Conservation (phyloP, 2,329 filamentous ascomycete species). For the Exophiala sp. region DNA sequence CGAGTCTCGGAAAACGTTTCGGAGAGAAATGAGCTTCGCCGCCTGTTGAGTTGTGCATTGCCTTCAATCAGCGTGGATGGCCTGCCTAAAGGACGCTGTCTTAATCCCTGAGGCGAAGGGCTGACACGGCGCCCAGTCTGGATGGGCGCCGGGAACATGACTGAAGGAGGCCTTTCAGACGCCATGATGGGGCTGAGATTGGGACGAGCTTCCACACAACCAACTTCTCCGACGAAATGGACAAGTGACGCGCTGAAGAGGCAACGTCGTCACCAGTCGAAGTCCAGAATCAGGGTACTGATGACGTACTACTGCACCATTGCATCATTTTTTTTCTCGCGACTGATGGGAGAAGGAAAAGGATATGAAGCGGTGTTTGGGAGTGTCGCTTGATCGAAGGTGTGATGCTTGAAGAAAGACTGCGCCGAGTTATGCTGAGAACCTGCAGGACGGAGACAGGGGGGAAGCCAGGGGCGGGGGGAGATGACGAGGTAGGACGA, state of each 20-base stretch:
- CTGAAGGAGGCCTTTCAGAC: constrained; percentile 13
- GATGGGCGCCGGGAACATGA: constrained; percentile 5
- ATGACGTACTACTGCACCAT: neutral
- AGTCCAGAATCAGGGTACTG: too few species aligned
- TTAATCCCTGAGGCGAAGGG: constrained; percentile 30
- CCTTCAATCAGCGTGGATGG: constrained; percentile 37
- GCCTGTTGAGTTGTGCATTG: constrained; percentile 36
- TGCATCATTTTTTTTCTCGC: too few species aligned
- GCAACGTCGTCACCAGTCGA: neutral
- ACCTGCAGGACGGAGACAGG: too few species aligned
- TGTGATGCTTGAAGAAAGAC: too few species aligned
- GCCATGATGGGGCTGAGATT: constrained; percentile 10
- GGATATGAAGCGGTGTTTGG: too few species aligned
- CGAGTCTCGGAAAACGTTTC: constrained; percentile 66
- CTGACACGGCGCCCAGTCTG: constrained; percentile 20
- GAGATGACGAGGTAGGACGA: too few species aligned
- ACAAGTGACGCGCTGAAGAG: neutral
- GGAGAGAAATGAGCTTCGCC: constrained; percentile 72
- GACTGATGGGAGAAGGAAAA: too few species aligned
- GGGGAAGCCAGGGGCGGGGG: too few species aligned
- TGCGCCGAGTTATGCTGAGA: too few species aligned
- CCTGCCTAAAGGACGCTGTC: constrained; percentile 35
- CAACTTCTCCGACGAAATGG: neutral
- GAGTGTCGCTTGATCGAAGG: too few species aligned
- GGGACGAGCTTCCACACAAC: neutral